Conservation (phyloP, 1,139 yeast species). For the Scheffersomyces illinoinensis region DNA sequence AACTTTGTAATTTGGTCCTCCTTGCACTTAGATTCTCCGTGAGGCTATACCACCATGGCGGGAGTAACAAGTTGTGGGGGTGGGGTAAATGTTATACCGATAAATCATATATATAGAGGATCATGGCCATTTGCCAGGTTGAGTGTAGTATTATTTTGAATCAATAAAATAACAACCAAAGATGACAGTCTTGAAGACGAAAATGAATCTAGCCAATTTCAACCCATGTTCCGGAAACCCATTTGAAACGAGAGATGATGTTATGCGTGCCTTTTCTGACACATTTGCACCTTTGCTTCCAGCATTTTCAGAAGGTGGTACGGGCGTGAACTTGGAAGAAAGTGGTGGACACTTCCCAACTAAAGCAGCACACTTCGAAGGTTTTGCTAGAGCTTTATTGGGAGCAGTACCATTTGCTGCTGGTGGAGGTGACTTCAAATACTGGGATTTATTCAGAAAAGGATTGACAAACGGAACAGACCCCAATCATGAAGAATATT, state of each 20-base stretch:
- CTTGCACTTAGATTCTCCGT: not conserved
- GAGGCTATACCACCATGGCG: not conserved
- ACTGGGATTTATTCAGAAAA: slow-evolving; percentile 9
- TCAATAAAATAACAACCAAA: not conserved
- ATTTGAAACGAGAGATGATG: not conserved
- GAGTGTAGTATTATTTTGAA: not conserved
- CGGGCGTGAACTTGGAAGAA: not conserved
- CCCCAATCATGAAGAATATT: slow-evolving; percentile 23
- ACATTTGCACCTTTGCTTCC: not conserved
- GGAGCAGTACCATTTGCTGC: slow-evolving; percentile 24
- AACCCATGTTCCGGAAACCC: slow-evolving; percentile 1
- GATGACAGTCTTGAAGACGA: not conserved
- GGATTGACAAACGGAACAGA: slow-evolving; percentile 26
- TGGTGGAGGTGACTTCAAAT: slow-evolving; percentile 22
- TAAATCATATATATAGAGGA: not conserved
- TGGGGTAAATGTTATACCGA: not conserved
- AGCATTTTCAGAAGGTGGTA: not conserved
- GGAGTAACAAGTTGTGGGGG: not conserved
- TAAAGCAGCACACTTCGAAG: slow-evolving; percentile 22
- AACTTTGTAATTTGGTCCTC: not conserved
- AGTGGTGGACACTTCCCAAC: not conserved
- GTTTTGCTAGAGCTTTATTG: slow-evolving; percentile 27
- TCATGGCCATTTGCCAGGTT: not conserved
- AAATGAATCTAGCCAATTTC: not conserved
- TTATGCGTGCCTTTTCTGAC: not conserved